Evolutionary conservation across 2,329 filamentous ascomycete genomes (phyloP).

Genomic region (Penicillium sp.): DNA sequence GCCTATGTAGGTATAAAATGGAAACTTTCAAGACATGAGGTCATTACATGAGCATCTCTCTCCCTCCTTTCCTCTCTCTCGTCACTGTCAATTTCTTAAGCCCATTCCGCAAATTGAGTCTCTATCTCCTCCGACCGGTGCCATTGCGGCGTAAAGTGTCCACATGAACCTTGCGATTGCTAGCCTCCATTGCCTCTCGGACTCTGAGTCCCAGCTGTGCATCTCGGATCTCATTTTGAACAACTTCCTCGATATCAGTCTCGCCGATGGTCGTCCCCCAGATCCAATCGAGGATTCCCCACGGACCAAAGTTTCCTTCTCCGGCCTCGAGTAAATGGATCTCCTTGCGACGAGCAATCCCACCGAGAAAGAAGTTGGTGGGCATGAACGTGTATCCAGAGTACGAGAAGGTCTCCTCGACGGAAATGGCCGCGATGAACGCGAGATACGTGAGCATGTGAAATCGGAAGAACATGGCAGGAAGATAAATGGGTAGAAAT

Average conservation of each 20-base stretch:
- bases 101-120: background rate
- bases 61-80: too few species aligned
- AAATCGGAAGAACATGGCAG: constrained; percentile 53
- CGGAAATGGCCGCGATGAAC: constrained; percentile 49
- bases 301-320: constrained; percentile 42
- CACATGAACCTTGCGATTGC: constrained; percentile 25
- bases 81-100: too few species aligned
- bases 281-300: constrained; percentile 43
- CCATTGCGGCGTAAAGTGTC: constrained; percentile 14
- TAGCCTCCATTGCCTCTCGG: constrained; percentile 25
- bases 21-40: too few species aligned
- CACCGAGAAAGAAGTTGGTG: constrained; percentile 52
- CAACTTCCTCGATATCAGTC: constrained; percentile 45
- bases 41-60: too few species aligned
- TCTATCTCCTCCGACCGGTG: background rate
- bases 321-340: constrained; percentile 48
- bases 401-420: constrained; percentile 56
- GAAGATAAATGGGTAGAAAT: constrained; percentile 53
- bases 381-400: constrained; percentile 56
- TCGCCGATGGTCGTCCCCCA: constrained; percentile 38
- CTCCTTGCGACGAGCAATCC: constrained; percentile 54
- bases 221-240: constrained; percentile 37
- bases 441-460: constrained; percentile 56
- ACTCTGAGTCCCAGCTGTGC: constrained; percentile 30
- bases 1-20: too few species aligned